phyloP scores from a whole-genome alignment of 805 yeast species.

The Suhomyces canberraensis region DNA sequence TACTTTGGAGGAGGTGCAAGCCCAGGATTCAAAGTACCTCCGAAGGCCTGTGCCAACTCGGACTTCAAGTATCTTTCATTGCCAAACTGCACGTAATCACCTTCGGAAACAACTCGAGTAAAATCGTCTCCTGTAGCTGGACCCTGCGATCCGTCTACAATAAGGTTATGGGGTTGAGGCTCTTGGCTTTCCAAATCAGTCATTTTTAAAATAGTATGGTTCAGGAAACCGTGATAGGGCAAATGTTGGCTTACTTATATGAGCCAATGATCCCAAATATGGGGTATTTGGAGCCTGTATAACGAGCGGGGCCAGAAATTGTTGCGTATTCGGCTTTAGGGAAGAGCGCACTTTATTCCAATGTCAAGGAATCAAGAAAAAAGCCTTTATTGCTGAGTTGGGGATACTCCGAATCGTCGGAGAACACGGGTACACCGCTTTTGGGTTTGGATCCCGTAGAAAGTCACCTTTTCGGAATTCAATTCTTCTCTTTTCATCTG shows the following conservation, averaged over 20 bases:
- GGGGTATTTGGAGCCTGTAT: not conserved
- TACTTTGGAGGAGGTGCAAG: slow-evolving; percentile 41
- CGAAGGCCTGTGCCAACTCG: slow-evolving; percentile 66
- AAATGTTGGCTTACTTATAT: not conserved
- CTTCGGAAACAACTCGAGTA: slow-evolving; percentile 38
- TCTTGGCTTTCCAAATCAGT: slow-evolving; percentile 36
- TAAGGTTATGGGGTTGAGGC: slow-evolving; percentile 28
- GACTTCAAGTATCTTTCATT: slow-evolving; percentile 60
- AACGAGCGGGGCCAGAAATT: not conserved
- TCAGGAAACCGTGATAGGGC: too few species aligned
- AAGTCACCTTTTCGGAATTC: too few species aligned
- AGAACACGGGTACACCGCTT: too few species aligned
- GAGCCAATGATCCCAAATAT: not conserved
- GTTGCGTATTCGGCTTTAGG: not conserved
- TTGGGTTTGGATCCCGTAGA: too few species aligned
- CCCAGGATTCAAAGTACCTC: slow-evolving; percentile 79
- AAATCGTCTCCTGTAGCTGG: slow-evolving; percentile 1
- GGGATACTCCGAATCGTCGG: too few species aligned
- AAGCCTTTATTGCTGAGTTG: too few species aligned
- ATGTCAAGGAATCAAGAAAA: too few species aligned
- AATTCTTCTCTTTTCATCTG: too few species aligned
- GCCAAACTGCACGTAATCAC: slow-evolving; percentile 69
- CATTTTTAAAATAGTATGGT: not conserved
- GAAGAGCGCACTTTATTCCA: too few species aligned
- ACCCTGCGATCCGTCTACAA: slow-evolving; percentile 10